Base-by-base conservation (phyloP, 371 early-diverging fungal genomes). In the Mortierella sp. region DNA sequence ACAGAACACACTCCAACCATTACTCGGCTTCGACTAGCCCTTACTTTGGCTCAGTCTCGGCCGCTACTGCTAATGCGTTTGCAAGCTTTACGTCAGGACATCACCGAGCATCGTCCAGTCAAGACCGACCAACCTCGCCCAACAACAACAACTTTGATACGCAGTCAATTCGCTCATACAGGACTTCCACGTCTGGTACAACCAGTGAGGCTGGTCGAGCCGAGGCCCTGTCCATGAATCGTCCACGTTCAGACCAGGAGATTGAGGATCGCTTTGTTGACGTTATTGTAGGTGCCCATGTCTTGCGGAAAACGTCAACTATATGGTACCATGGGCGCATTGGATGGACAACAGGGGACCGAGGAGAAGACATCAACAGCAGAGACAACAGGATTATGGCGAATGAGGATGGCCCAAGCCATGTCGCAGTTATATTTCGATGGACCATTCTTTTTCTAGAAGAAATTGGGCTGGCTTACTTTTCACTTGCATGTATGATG, bases 241-340 rank as follows among this genome's bases (percentile, higher is more conserved):
- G 86, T 4, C 86, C 86, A 7, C 76, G 75, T 14, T 82, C 82
- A 19, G 86, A 86, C 77, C 86, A 86, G 70, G 86, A 86, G 76
- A 79, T 86, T 14, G 86, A 86, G 48, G 86, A 86, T 80, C 86
- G 86, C 3, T 86, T 86, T 60, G 34, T 86, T 19, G 86, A 81
- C 63, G 80, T 86, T 73, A 86, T 86, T 82, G 86, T 86, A 70
- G 52, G 86, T 54, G 1, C 26, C 34, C 31, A 60, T 60, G 31
- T 14, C 63, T 60, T 28, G 26, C 21, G 45, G 19, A 63, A 68
- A n/a, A 54, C 65, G 24, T 21, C 52, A 50, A 68, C 68, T 11
- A 10, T 26, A 26, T 57, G 26, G n/a, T n/a, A 57, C 7, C 42
- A 38, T 72, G 73, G 45, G 74, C 78, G 19, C 78, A 73, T n/a